Evolutionary conservation across 306 rosid species (phyloP), one percentile per base, ranked within the genome.

Genomic region (Myrica gale): DNA sequence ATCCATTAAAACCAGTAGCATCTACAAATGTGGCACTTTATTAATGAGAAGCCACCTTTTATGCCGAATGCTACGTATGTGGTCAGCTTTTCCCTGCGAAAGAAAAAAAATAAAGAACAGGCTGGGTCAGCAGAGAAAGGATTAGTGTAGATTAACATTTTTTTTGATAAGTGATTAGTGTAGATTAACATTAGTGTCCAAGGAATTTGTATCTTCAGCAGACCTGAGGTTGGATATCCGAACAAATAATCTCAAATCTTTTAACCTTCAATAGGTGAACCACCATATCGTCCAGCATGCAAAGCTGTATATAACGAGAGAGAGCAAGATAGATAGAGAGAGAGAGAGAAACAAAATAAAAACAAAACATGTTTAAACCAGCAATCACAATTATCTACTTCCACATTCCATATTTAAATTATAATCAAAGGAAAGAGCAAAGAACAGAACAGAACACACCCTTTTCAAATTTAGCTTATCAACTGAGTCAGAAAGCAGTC

Each of bases 211-310:
- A 67, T 76, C 73, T 79, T 76, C 47, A 72, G 79, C 84, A 86
- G 60, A 95, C 98, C 98, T 92, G 90, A 77, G 91, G 86, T 69
- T 80, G 88, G 80, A 92, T 81, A 72, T 84, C 91, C 68, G 92
- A 85, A 84, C 87, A 81, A 52, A 95, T 79, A 47, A 77, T 77
- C 81, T 88, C 92, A 51, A 75, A 81, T 81, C 88, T 87, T 82
- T 82, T 89, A 83, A 83, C 78, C 78, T 87, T 88, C 87, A 76
- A 77, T 58, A 78, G 85, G 77, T 71, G 85, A 79, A 68, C 84
- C 88, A 88, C 82, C 72, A 80, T 63, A 83, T 90, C 98, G 81
- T 89, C 97, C 76, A 96, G 80, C 78, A 26, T 79, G 70, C 82
- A 82, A 74, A 96, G 87, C 99, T 96, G 73, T 52, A 82, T 46